Base-by-base conservation (phyloP, 495 filamentous ascomycete genomes). In the Penicillium flavigenum region DNA sequence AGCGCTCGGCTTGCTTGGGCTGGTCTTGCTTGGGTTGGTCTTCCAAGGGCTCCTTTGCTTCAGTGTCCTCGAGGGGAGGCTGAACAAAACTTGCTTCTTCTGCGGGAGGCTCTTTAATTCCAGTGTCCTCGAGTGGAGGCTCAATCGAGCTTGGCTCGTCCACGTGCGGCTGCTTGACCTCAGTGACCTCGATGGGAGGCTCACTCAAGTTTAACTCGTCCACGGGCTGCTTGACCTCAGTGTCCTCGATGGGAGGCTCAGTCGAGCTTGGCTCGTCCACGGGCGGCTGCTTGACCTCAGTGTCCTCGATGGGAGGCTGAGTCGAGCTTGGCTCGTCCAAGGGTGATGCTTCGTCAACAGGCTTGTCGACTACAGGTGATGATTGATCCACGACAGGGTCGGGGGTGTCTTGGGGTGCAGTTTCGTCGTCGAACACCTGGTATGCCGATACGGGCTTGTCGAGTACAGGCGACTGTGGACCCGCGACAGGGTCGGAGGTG, bases 321-420 rank as follows among this genome's bases (percentile, higher is more conserved):
- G 32, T 17, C 24, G 12, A 49, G 26, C 14, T 45, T 64, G 47
- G 36, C 47, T 41, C 53, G 22, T 51, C 49, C 42, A 32, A 47
- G 32, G 19, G 24, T 48, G 27, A 57, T 42, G 17, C 32, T 39
- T 29, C 44, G 43, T 55, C 44, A n/a, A 39, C n/a, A 27, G 43
- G 43, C 9, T 56, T 62, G 61, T 64, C 63, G 27, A 65, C 63
- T 60, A 67, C 57, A 53, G 62, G 44, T 10, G 51, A 48, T 41
- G 58, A 46, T 59, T 71, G 58, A 49, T 47, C 50, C 38, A 56
- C 31, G 42, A 58, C 26, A 49, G 45, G 36, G 12, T 49, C 20
- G 17, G 26, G 4, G 6, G 1, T 20, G n/a, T 14, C 16, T 32
- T 19, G 12, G 17, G 19, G 54, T 50, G 26, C 8, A 24, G 36